Evolutionary conservation across 345 rosid species (phyloP).

Genomic region (Salix viminalis): DNA sequence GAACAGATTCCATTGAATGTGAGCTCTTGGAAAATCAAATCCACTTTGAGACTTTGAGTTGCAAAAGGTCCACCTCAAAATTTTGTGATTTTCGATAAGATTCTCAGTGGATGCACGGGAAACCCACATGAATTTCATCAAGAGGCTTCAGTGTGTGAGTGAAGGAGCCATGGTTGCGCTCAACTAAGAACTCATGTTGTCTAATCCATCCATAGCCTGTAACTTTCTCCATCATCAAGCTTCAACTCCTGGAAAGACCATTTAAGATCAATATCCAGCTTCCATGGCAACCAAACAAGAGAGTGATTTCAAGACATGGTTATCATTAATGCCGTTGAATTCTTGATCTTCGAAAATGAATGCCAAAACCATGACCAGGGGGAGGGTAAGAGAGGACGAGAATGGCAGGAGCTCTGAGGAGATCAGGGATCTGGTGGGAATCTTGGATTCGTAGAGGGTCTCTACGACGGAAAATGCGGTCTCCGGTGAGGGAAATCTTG

Average conservation of each 20-base stretch:
- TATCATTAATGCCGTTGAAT: constrained; percentile 27
- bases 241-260: constrained; percentile 30
- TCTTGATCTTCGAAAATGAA: constrained; percentile 22
- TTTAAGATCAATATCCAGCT: constrained; percentile 28
- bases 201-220: background rate
- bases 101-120: constrained; percentile 30
- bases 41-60: background rate
- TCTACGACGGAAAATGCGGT: background rate
- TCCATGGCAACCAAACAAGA: constrained; percentile 22
- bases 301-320: constrained; percentile 35
- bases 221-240: constrained; percentile 29
- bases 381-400: background rate
- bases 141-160: constrained; percentile 17
- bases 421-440: background rate
- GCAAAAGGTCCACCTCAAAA: constrained; percentile 15
- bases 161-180: constrained; percentile 21
- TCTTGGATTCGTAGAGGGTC: background rate
- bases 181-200: constrained; percentile 11
- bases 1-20: background rate
- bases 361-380: background rate
- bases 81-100: constrained; percentile 30
- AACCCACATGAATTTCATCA: constrained; percentile 32
- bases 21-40: background rate
- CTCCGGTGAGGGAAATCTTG: background rate
- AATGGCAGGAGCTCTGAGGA: background rate